Evolutionary conservation across 1,139 yeast species (phyloP), one percentile per base, ranked within the genome.

Genomic region (Zygosaccharomyces pseudobailii): DNA sequence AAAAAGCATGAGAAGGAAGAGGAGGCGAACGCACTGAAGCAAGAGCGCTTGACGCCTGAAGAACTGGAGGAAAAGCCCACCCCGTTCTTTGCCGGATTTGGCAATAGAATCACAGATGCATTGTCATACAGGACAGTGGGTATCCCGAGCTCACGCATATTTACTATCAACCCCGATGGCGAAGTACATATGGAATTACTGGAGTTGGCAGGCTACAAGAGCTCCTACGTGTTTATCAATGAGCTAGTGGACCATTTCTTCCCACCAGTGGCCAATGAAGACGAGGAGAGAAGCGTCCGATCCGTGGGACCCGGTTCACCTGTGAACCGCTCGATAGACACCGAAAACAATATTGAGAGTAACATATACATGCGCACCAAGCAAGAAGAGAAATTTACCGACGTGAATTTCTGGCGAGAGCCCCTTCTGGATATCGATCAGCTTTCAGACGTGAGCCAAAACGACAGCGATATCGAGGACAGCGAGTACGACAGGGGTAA

Each of bases 81-180:
- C 4, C 97, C 97, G 3, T 94, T 94, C 61, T 90, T 87, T 67
- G 98, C 98, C 5, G 99, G 98, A 0, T 94, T 94, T 66, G 99
- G 99, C 21, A 94, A 94, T 64, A 75, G 96, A 57, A 92, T 94
- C 51, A 94, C 99, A 0, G 99, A 94, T 70, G 98, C 98, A 5
- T 76, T 94, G 47, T 87, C 97, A 49, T 94, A 94, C 66, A 75
- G 98, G 58, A 85, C 92, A 9, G 98, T 92, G 4, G 89, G 94
- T 9, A 87, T 94, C 6, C 98, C 98, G 2, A 83, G 95, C 28
- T 94, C 96, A 36, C 75, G 96, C 53, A 90, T 94, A 40, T 94
- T 94, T 65, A 94, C 99, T 4, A 94, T 94, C 57, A 92, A 94
- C 60, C 92, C 97, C 0, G 88, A 87, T 54, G 97, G 97, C 2